phyloP scores from a whole-genome alignment of 306 rosid genomes.

The Morella rubra region DNA sequence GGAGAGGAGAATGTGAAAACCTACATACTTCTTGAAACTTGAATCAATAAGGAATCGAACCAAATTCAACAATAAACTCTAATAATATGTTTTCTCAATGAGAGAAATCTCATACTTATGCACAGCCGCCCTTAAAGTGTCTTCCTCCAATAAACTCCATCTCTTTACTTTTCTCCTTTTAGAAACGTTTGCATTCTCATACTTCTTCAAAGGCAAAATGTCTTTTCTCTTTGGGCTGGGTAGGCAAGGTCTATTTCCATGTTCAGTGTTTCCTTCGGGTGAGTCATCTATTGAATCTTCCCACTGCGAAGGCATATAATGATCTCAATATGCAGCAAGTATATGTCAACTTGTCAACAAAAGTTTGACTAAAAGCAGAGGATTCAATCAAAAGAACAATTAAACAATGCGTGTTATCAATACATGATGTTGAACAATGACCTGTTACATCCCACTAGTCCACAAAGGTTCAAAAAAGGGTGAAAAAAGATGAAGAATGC shows the following conservation, averaged over 20 bases:
- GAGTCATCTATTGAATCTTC: constrained; percentile 55
- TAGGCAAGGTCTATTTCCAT: constrained; percentile 25
- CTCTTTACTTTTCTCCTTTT: constrained; percentile 50
- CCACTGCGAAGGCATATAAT: constrained; percentile 55
- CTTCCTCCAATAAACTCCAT: constrained; percentile 80
- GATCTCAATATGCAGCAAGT: constrained; percentile 9
- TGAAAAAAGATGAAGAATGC: no score
- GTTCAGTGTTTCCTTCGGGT: constrained; percentile 23
- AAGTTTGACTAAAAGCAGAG: not conserved
- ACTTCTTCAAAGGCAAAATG: constrained; percentile 48
- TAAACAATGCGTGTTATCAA: not conserved
- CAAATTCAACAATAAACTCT: constrained; percentile 4
- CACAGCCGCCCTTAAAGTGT: constrained; percentile 61
- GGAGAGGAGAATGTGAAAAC: constrained; percentile 22
- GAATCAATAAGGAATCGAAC: not conserved
- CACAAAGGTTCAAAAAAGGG: not conserved
- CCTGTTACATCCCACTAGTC: not conserved
- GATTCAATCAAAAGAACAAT: not conserved
- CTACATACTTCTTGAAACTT: not conserved
- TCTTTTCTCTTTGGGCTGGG: constrained; percentile 43
- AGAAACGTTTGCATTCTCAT: constrained; percentile 14
- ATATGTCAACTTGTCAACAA: constrained; percentile 8
- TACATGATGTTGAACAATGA: constrained; percentile 13
- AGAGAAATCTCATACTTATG: constrained; percentile 46
- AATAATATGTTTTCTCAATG: constrained; percentile 7